Evolutionary conservation across 2,329 filamentous ascomycete species (phyloP), one percentile per base, ranked within the genome.

Genomic region (Fusarium scirpi): DNA sequence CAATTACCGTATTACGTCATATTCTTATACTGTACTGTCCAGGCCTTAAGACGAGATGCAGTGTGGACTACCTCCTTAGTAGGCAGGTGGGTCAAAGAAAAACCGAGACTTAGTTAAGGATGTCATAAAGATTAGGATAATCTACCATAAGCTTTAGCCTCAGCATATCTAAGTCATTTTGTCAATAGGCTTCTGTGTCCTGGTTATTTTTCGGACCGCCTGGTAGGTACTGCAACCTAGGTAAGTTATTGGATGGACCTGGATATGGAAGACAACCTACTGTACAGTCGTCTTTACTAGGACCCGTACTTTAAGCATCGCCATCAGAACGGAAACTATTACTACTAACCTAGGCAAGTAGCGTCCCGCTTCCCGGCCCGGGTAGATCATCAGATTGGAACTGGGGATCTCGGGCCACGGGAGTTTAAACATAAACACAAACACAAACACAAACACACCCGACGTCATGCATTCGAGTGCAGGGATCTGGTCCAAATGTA

Each of bases 1-100:
- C 30, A 32, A 53, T 18, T 54, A 52, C 47, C 38, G 46, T 47
- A 27, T 52, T 60, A 51, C 65, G 49, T 70, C 62, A 58, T 29
- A 46, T 25, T 29, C 46, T n/a, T 52, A 38, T 22, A 16, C 22
- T 18, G 7, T n/a, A 34, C 10, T 18, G 32, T 34, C 18, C 32
- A 34, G 15, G 32, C 32, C 32, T 16, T 34, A 10, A 34, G 32
- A 34, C 32, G 32, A 34, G 32, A 27, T 27, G 25, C 32, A 34
- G 32, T 34, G 32, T 34, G 32, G 32, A 18, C 32, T 34, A 18
- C 32, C 22, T 24, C 22, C 8, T 32, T 32, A 16, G 24, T 25
- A 25, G n/a, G n/a, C n/a, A n/a, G n/a, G n/a, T n/a, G n/a, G n/a
- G n/a, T n/a, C n/a, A n/a, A n/a, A n/a, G n/a, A n/a, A n/a, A n/a